Base-by-base conservation (phyloP, 345 rosid species). In the Eucalyptus curtisii region DNA sequence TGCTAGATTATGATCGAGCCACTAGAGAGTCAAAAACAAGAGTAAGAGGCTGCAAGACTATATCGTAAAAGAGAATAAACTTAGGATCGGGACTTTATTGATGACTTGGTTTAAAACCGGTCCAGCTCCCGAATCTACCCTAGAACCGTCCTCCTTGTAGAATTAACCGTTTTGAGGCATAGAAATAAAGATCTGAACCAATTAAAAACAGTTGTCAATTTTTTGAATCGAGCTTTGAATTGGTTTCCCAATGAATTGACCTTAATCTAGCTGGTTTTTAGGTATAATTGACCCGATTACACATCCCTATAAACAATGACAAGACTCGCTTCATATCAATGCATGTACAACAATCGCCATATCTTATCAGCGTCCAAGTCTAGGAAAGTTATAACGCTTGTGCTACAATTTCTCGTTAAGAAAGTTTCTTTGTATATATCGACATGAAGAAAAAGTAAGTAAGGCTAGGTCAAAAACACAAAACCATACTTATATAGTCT, bases 81-180 rank as follows among this genome's bases (percentile, higher is more conserved):
- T 10, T 71, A 40, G 5, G 15, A 15, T 20, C 0, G n/a, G 11
- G 40, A 64, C 37, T 15, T 15, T 7, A 7, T 3, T 15, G 5
- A n/a, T n/a, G 19, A n/a, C 14, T 64, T 8, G 20, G 2, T n/a
- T 64, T 7, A 7, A n/a, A n/a, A n/a, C 2, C 2, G 2, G 37
- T 4, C 19, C 3, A 33, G 1, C 20, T 64, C 76, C 2, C 0
- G 10, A n/a, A n/a, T 64, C 76, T n/a, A 64, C 76, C 40, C 37
- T n/a, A 64, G 9, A 64, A 64, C 10, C 20, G 2, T 7, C 76
- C 19, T 64, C 9, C 37, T 6, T 7, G 37, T 14, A 64, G 40
- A n/a, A 14, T 17, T 4, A 8, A n/a, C 37, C 19, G 5, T 64
- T n/a, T 64, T 7, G 20, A 31, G 76, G 10, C 8, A 64, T 64